These are phyloP conservation scores for Cercospora zeae-maydis DNA, from an alignment of 2,329 filamentous ascomycete species.

Conservation along the genomic window DNA sequence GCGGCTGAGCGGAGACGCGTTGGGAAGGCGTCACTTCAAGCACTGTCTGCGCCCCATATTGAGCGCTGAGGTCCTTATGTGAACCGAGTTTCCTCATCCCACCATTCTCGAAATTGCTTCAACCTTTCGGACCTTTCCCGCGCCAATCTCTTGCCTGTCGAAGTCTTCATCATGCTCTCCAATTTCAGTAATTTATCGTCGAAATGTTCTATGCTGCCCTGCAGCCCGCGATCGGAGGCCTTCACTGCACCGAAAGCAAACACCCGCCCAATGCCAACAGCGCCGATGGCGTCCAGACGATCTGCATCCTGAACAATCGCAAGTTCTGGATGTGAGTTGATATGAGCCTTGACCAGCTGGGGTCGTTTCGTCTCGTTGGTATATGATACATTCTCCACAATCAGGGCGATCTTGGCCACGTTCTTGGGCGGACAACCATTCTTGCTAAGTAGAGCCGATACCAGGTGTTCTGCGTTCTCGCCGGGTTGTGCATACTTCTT, in stretches of 20 bases:
- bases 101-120: constrained; percentile 51
- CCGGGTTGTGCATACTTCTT: constrained; percentile 64
- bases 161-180: constrained; percentile 58
- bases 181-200: constrained; percentile 69
- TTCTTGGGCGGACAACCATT: constrained; percentile 57
- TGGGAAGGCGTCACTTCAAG: too few species aligned
- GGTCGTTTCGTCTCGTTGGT: constrained; percentile 68
- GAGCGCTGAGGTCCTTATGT: too few species aligned
- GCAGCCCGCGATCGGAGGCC: constrained; percentile 50
- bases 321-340: constrained; percentile 67
- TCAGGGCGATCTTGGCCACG: constrained; percentile 63
- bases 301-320: constrained; percentile 91
- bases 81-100: constrained; percentile 47
- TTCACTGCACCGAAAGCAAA: constrained; percentile 73
- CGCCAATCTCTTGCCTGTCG: constrained; percentile 50
- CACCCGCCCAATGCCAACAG: constrained; percentile 73
- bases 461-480: constrained; percentile 55
- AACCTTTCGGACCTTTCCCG: constrained; percentile 49
- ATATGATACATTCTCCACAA: constrained; percentile 76
- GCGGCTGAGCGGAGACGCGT: too few species aligned
- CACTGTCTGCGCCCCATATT: too few species aligned
- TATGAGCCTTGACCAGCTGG: constrained; percentile 54
- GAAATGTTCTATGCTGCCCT: constrained; percentile 69
- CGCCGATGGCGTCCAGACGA: constrained; percentile 84
- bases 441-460: constrained; percentile 54